Base-by-base conservation (phyloP, 352 stramenopile genomes). In the Phytophthora kernoviae region DNA sequence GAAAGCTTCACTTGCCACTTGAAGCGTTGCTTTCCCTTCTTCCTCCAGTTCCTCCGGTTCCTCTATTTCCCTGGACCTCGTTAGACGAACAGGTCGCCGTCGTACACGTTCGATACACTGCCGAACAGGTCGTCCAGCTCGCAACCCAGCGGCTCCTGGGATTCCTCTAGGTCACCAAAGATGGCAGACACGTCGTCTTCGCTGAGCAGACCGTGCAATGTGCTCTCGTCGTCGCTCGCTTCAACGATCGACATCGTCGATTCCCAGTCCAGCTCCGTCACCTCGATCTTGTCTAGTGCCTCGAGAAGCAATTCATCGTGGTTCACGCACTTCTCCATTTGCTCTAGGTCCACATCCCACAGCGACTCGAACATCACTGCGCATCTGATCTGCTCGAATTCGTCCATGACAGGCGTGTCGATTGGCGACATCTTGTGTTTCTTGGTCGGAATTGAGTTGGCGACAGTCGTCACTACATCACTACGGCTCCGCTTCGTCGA, bases 191-290 rank as follows among this genome's bases (percentile, higher is more conserved):
- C 40, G 34, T 68, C 54, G 9, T 37, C 52, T 27, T 68, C 60
- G 5, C 10, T 34, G 17, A 63, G 32, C 21, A 58, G 40, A 18
- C 2, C 40, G 33, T 1, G 26, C 12, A 34, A 15, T 17, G 27
- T 22, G 15, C 2, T 45, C 14, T 26, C 2, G n/a, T 26, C n/a
- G 8, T 26, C 15, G 10, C 30, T 11, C 21, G 6, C 9, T 22
- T 49, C 26, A 1, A 57, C 6, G 10, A 41, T 18, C 5, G 41
- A 56, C 20, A 20, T n/a, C n/a, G n/a, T n/a, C n/a, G n/a, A n/a
- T 27, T 64, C 41, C 60, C 54, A 68, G 33, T 64, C 54, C 18
- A 68, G 60, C 36, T 48, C 46, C n/a, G 17, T 2, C 59, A 66
- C 17, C 9, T 68, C 60, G 36, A 68, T 21, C 15, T 5, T 40